Conservation (phyloP, 805 yeast genomes). For the Kazachstania martiniae region DNA sequence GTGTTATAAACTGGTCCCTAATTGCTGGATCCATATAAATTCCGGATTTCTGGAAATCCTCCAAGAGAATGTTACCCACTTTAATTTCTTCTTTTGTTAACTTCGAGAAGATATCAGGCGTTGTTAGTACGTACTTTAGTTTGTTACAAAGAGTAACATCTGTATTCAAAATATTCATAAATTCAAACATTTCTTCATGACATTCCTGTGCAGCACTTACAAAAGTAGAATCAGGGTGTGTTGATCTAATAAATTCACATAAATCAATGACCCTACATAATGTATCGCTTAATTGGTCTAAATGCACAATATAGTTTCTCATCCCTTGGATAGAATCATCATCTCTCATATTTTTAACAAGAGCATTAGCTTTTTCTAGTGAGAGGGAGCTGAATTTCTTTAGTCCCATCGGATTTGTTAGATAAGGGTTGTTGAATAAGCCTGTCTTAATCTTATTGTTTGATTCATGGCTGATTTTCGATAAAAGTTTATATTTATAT, state of each 20-base stretch:
- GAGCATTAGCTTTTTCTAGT: slow-evolving; percentile 48
- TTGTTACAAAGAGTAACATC: slow-evolving; percentile 57
- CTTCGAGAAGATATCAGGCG: slow-evolving; percentile 18
- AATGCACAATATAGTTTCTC: slow-evolving; percentile 42
- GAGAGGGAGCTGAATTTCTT: slow-evolving; percentile 55
- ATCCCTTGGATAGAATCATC: slow-evolving; percentile 37
- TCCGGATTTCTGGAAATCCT: slow-evolving; percentile 87
- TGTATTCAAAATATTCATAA: slow-evolving; percentile 87
- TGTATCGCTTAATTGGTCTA: slow-evolving; percentile 80
- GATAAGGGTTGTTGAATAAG: slow-evolving; percentile 60
- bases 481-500: slow-evolving; percentile 6
- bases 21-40: slow-evolving; percentile 62
- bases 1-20: slow-evolving; percentile 57
- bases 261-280: slow-evolving; percentile 88
- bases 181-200: slow-evolving; percentile 82
- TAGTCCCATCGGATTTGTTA: slow-evolving; percentile 63
- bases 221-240: slow-evolving; percentile 68
- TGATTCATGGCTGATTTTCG: slow-evolving; percentile 1
- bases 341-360: slow-evolving; percentile 46
- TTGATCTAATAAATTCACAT: slow-evolving; percentile 82
- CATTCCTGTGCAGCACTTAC: slow-evolving; percentile 75
- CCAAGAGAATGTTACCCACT: slow-evolving; percentile 69
- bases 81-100: slow-evolving; percentile 66
- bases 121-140: slow-evolving; percentile 43
- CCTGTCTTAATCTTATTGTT: slow-evolving; percentile 32